Evolutionary conservation across 2,329 filamentous ascomycete species (phyloP).

Genomic region (Zasmidium citrigriseum): DNA sequence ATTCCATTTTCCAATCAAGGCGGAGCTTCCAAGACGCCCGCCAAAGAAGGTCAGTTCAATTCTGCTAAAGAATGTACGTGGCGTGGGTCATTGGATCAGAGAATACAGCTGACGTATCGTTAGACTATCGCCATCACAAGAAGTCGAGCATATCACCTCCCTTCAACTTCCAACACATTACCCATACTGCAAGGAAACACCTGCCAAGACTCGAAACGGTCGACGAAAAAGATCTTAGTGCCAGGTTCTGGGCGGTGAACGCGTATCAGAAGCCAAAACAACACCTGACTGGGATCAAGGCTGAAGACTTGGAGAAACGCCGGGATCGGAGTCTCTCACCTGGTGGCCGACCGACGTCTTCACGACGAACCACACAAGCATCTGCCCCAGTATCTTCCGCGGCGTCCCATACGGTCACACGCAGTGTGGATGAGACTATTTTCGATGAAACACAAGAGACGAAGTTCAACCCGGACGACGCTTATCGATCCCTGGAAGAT

Average conservation of each 20-base stretch:
- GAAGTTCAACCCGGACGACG: slow-evolving; percentile 20
- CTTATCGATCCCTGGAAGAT: slow-evolving; percentile 13
- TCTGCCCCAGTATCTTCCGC: slow-evolving; percentile 10
- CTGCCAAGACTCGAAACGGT: slow-evolving; percentile 55
- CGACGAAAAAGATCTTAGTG: slow-evolving; percentile 53
- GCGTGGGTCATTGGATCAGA: background rate
- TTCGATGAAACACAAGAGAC: slow-evolving; percentile 30
- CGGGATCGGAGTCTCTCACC: background rate
- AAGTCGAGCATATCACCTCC: slow-evolving; percentile 61
- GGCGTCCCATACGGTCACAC: slow-evolving; percentile 12
- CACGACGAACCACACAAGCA: slow-evolving; percentile 1
- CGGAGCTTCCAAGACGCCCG: background rate
- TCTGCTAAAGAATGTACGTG: slow-evolving; percentile 9
- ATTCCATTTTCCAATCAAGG: slow-evolving; percentile 11
- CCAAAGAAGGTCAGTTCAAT: slow-evolving; percentile 11
- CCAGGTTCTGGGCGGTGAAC: slow-evolving; percentile 56
- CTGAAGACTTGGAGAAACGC: slow-evolving; percentile 44
- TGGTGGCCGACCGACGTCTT: background rate
- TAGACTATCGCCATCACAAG: slow-evolving; percentile 33
- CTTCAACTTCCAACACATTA: slow-evolving; percentile 66
- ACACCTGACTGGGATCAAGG: slow-evolving; percentile 55
- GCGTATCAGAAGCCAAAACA: slow-evolving; percentile 53
- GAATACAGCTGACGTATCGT: background rate
- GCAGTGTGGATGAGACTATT: slow-evolving; percentile 26
- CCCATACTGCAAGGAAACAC: slow-evolving; percentile 59